Base-by-base conservation (phyloP, 2,329 filamentous ascomycete genomes). In the Alternaria gaisen region DNA sequence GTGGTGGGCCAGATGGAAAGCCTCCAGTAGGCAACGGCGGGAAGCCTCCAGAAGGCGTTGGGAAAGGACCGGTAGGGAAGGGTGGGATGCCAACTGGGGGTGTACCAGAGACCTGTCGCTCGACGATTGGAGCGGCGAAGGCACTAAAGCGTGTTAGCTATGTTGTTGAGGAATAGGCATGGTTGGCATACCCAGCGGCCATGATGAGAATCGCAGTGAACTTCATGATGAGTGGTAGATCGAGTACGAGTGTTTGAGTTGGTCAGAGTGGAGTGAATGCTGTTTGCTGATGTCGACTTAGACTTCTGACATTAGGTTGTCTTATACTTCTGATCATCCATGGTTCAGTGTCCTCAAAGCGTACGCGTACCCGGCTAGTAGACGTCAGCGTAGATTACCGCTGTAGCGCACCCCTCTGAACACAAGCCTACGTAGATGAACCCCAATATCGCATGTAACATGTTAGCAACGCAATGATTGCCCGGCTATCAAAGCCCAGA, bases 81-180 rank as follows among this genome's bases (percentile, higher is more conserved):
- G 38, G 44, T 8, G 61, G 58, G 22, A 56, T 28, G 11, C 43
- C 46, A 12, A 54, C 26, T 16, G 63, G 41, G 14, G 44, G 36
- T 24, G 48, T 42, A 32, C 53, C 42, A 24, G 32, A 30, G 26
- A 22, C 52, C 41, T 64, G 61, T 18, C 47, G 61, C 22, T 58
- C 50, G 12, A 59, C 18, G 30, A 66, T 20, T 24, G 64, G 64
- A 12, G 64, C 56, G 30, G 64, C 61, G n/a, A 66, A 8, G 50
- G 58, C 61, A 47, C 64, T 66, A 56, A 30, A 5, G 38, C 36
- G 8, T 56, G 48, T 64, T 43, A 61, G 57, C 44, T 10, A 16
- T 24, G 22, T 24, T 34, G 3, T 40, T 32, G 50, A 20, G 11
- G 12, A 18, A 28, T n/a, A 14, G 16, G 10, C 28, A 3, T 32